A percentile compares a stretch with the other conserved stretches of the same genome.
phyloP scores from a whole-genome alignment of 345 rosid genomes.

The Syzygium aqueum region DNA sequence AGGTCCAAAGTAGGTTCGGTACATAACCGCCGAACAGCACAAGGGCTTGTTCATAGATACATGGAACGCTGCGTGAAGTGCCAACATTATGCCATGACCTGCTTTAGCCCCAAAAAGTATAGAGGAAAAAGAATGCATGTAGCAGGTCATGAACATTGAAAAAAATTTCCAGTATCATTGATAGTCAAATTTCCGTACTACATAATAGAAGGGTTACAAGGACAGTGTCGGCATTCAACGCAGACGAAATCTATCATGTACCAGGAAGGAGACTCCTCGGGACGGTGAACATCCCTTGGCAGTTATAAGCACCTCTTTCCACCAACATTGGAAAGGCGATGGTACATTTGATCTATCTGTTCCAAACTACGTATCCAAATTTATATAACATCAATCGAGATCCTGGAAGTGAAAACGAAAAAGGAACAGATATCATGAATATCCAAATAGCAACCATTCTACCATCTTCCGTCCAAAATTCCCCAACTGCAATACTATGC shows the following conservation, averaged over 20 bases:
- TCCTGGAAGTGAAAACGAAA: slow-evolving; percentile 11
- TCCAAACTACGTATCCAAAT: slow-evolving; percentile 15
- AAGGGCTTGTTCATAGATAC: not conserved
- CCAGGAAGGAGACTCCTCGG: not conserved
- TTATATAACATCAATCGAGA: slow-evolving; percentile 8
- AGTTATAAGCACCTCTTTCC: not conserved
- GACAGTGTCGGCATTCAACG: not conserved
- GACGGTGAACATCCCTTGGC: not conserved
- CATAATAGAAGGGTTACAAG: not conserved
- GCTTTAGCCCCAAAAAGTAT: not conserved
- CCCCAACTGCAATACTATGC: slow-evolving; percentile 1
- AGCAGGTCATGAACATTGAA: not conserved
- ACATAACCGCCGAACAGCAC: not conserved
- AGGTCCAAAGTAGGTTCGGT: not conserved
- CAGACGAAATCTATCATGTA: not conserved
- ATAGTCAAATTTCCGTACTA: not conserved
- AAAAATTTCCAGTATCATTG: not conserved
- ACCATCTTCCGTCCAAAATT: not conserved
- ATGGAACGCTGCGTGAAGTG: not conserved
- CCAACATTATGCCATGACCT: not conserved
- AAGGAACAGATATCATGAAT: slow-evolving; percentile 20
- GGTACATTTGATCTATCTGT: slow-evolving; percentile 12
- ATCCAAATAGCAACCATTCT: slow-evolving; percentile 6
- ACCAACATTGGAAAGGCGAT: not conserved
- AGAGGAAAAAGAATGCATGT: not conserved